Evolutionary conservation across 352 stramenopile species (phyloP), one percentile per base, ranked within the genome.

Genomic region (Saprolegnia parasitica): DNA sequence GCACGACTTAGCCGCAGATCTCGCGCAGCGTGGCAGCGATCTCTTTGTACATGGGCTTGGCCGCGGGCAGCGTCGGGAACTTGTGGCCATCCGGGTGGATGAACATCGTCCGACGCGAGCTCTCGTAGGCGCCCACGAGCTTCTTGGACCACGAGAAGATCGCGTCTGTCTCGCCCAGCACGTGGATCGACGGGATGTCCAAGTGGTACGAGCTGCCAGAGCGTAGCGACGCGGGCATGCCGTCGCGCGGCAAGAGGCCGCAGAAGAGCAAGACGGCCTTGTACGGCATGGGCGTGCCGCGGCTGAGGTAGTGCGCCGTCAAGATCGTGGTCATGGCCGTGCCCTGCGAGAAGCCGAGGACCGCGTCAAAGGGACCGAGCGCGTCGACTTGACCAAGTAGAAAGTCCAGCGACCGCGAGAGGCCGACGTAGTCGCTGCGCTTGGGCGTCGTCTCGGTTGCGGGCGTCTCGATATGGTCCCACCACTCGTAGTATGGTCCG

Each of bases 261-360:
- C 63, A 70, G n/a, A 70, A 35, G 23, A 70, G 63, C 13, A 70
- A 24, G 6, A 61, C 63, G 4, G 63, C 63, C n/a, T 70, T 60
- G 54, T 62, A 70, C 24, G 63, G 63, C 20, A 54, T 5, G 9
- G 23, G 11, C 1, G n/a, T 26, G 10, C 29, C 5, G 0, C 62
- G 46, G 9, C 11, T 40, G 1, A 61, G 54, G 37, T 61, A 70
- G 26, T 70, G 49, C 16, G 63, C 46, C 23, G 63, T 70, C 24
- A 70, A 46, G 15, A 70, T 26, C 26, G 63, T 70, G 8, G 63
- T 61, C 42, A 70, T 52, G 18, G 63, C 63, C 21, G 63, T 46
- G 42, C 86, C 86, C 71, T 95, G 86, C 3, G 84, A 93, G 68
- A 95, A 95, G 4, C 86, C 86, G n/a, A 95, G 65, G 5, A 95